Conservation (phyloP, 2,329 filamentous ascomycete species). For the Colletotrichum cereale region DNA sequence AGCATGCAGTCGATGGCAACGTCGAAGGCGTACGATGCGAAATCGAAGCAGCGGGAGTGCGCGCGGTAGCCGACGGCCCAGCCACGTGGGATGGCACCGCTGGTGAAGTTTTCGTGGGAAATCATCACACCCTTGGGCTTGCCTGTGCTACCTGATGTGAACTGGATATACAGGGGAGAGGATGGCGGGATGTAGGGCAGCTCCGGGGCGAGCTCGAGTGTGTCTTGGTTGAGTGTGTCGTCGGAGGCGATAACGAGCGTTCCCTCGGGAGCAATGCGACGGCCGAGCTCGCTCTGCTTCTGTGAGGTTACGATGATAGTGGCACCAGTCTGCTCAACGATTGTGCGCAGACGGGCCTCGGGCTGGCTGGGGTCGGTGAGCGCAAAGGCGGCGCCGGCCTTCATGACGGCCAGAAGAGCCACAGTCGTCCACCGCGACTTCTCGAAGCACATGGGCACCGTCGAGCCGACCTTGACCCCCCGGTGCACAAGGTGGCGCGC, state of each 20-base stretch:
- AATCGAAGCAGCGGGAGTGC: constrained; percentile 60
- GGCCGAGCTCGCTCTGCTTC: constrained; percentile 53
- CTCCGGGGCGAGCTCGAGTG: constrained; percentile 30
- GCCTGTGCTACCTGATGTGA: constrained; percentile 75
- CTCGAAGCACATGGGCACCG: constrained; percentile 64
- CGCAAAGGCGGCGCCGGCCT: constrained; percentile 61
- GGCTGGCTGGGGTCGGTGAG: constrained; percentile 62
- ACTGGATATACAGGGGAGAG: constrained; percentile 67
- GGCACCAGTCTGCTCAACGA: constrained; percentile 58
- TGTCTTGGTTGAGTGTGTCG: constrained; percentile 20
- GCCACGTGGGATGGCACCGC: constrained; percentile 58
- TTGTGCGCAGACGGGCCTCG: constrained; percentile 57
- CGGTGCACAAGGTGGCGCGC: constrained; percentile 53
- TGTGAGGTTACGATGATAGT: constrained; percentile 56
- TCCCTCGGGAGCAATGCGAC: constrained; percentile 51
- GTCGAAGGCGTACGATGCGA: constrained; percentile 67
- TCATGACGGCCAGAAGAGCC: constrained; percentile 61
- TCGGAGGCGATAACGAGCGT: constrained; percentile 51
- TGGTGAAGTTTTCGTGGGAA: constrained; percentile 61
- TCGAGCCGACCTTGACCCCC: constrained; percentile 55
- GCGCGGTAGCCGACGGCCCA: constrained; percentile 57
- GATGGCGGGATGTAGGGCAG: constrained; percentile 57
- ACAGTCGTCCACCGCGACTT: constrained; percentile 62
- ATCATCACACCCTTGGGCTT: constrained; percentile 73
- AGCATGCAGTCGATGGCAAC: constrained; percentile 68